Conservation (phyloP, 1,284 basidiomycete species). For the Pyrrhoderma noxium region DNA sequence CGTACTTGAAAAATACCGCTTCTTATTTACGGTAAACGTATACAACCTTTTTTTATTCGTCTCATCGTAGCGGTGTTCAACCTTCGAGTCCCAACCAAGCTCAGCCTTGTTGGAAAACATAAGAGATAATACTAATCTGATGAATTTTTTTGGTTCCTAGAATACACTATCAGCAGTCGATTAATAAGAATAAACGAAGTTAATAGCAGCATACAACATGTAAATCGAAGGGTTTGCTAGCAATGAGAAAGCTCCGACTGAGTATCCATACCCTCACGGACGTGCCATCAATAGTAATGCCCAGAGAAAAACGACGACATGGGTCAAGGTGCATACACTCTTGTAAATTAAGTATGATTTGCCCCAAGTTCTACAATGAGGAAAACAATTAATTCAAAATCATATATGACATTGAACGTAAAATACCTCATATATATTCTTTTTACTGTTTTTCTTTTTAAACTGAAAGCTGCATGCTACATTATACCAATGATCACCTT, state of each 20-base stretch:
- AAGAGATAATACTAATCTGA: background rate
- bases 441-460: too few species aligned
- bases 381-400: too few species aligned
- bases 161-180: background rate
- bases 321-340: background rate
- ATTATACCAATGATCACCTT: too few species aligned
- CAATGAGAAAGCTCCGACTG: background rate
- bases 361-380: background rate
- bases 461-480: too few species aligned
- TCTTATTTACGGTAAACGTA: background rate
- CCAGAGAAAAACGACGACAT: background rate
- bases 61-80: background rate
- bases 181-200: background rate
- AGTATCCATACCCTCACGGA: background rate
- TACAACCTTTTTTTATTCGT: background rate
- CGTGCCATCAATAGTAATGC: background rate
- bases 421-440: too few species aligned
- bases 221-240: background rate
- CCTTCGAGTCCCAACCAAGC: slow-evolving; percentile 4
- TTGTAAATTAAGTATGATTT: slow-evolving; percentile 2
- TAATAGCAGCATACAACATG: background rate
- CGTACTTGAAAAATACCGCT: background rate
- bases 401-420: too few species aligned
- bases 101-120: slow-evolving; percentile 1
- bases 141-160: background rate